phyloP scores from a whole-genome alignment of 495 filamentous ascomycete genomes.

The Aeminium ludgeri region DNA sequence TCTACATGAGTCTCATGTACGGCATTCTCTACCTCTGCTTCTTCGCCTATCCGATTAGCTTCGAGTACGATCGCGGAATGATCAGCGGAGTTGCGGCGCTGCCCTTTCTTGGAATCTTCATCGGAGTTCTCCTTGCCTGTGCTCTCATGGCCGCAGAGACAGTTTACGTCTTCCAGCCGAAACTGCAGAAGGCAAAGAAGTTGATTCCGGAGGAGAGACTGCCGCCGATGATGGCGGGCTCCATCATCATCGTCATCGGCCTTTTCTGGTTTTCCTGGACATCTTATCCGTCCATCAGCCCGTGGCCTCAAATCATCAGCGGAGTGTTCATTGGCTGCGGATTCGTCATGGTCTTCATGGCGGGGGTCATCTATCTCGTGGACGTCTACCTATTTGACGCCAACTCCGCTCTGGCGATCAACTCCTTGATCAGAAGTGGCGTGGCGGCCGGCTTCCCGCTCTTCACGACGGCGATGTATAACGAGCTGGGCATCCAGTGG shows the following conservation, averaged over 20 bases:
- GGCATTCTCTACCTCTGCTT: slow-evolving; percentile 23
- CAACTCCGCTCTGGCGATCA: slow-evolving; percentile 33
- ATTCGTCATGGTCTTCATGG: slow-evolving; percentile 17
- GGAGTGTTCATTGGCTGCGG: slow-evolving; percentile 18
- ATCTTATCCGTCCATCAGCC: slow-evolving; percentile 25
- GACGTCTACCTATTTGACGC: slow-evolving; percentile 22
- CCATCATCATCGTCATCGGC: slow-evolving; percentile 27
- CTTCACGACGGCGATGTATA: slow-evolving; percentile 28
- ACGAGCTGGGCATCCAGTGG: slow-evolving; percentile 19
- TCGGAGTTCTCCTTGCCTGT: slow-evolving; percentile 25
- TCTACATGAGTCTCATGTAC: slow-evolving; percentile 26
- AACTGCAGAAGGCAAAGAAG: slow-evolving; percentile 21
- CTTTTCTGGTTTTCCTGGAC: slow-evolving; percentile 35
- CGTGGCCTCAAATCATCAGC: slow-evolving; percentile 33
- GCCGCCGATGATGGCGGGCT: slow-evolving; percentile 26
- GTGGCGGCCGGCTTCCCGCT: slow-evolving; percentile 35
- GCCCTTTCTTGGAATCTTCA: slow-evolving; percentile 33
- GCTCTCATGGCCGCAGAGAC: slow-evolving; percentile 30
- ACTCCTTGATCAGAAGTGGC: slow-evolving; percentile 29
- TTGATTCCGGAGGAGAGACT: slow-evolving; percentile 29
- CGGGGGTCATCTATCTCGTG: slow-evolving; percentile 36
- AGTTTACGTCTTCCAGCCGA: slow-evolving; percentile 19
- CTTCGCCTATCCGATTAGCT: slow-evolving; percentile 19
- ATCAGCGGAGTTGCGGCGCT: slow-evolving; percentile 29
- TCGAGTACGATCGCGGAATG: slow-evolving; percentile 16